Evolutionary conservation across 1,284 basidiomycete species (phyloP), one percentile per base, ranked within the genome.

Genomic region (Pyrrhoderma lamaoense): DNA sequence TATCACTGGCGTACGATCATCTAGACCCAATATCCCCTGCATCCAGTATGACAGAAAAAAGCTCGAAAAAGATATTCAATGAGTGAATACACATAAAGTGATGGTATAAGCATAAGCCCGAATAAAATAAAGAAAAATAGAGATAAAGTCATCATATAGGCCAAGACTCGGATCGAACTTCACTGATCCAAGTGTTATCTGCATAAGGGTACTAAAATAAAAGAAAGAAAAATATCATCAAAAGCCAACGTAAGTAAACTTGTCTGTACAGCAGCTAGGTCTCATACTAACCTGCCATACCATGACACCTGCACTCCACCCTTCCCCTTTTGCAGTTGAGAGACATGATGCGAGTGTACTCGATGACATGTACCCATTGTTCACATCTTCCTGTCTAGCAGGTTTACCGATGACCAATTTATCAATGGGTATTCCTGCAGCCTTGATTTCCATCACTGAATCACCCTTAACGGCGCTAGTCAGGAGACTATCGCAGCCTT

Each of bases 341-440:
- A 62, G 40, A 43, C 61, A 62, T n/a, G 43, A 27, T 3, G 58
- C 58, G 18, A 62, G 53, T 22, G 54, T 58, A 5, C 23, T n/a
- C 1, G 60, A 48, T 13, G 52, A 53, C 5, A 62, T 56, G 39
- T 43, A 60, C 8, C 61, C 61, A 35, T 54, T 56, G n/a, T 8
- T 52, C 3, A 57, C 60, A 47, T 62, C 61, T 3, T 25, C 42
- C 1, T 38, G 2, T 13, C 22, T 48, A 11, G 51, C 60, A 11
- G 58, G 58, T 49, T 62, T 62, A 35, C 61, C 61, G 42, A 62
- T 57, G 14, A 62, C 56, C 8, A 61, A 25, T 55, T 62, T 62
- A 45, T 59, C 49, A 18, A 58, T 36, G 2, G 22, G n/a, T n/a
- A 62, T 55, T 16, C 61, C 58, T 34, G 31, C 42, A 1, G 51